Percentiles rank a stretch among this genome's conserved stretches.
Evolutionary conservation across 768 basidiomycete species (phyloP).

Genomic region (Naematelia encephala): DNA sequence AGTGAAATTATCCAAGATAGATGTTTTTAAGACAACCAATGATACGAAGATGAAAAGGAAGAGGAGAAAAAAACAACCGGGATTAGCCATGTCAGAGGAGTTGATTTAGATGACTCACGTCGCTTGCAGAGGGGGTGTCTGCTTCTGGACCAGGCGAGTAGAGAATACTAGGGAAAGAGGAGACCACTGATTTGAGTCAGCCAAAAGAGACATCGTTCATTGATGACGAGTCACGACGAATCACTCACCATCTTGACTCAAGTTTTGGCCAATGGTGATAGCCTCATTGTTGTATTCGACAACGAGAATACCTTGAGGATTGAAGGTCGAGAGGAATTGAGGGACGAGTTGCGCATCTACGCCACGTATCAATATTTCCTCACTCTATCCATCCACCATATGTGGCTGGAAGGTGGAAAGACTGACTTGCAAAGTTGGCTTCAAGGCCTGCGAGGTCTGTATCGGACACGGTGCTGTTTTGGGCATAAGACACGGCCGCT

Average conservation of each 20-base stretch:
- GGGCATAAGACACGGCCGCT: conserved; percentile 49
- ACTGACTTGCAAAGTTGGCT: conserved; percentile 61
- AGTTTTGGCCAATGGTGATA: conserved; percentile 60
- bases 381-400: not conserved
- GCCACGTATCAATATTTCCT: not conserved
- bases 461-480: conserved; percentile 49
- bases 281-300: conserved; percentile 58
- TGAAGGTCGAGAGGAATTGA: conserved; percentile 60
- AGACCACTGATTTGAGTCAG: conserved; percentile 56
- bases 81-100: not conserved
- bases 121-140: conserved; percentile 53
- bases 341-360: conserved; percentile 59
- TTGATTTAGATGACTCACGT: conserved; percentile 17
- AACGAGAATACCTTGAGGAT: conserved; percentile 60
- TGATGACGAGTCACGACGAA: not conserved
- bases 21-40: not conserved
- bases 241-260: conserved; percentile 60
- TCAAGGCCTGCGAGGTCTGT: conserved; percentile 61
- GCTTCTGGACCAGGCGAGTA: conserved; percentile 58
- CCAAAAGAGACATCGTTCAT: not conserved
- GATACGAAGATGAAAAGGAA: not conserved
- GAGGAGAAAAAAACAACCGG: not conserved
- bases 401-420: not conserved
- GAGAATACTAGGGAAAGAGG: conserved; percentile 58
- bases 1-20: conserved; percentile 1